These are phyloP conservation scores for Elsinoe perseae DNA, from an alignment of 2,329 filamentous ascomycete species.

Conservation along the genomic window DNA sequence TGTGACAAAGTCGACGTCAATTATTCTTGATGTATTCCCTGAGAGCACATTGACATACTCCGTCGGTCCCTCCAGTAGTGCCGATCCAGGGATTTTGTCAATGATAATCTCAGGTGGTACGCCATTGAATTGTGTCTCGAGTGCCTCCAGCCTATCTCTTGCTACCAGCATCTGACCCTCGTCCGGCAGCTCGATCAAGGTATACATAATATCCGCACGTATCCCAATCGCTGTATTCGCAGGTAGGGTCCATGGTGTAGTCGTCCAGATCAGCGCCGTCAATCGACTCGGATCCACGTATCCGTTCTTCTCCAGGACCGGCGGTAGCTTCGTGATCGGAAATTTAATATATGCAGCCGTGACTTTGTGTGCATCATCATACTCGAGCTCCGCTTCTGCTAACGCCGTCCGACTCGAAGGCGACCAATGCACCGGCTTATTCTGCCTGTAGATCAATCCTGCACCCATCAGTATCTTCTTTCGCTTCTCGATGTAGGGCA, in stretches of 20 bases:
- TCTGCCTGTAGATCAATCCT: conserved; percentile 67
- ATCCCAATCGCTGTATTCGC: conserved; percentile 87
- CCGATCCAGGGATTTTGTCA: conserved; percentile 53
- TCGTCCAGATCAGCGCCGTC: conserved; percentile 93
- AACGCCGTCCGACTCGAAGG: conserved; percentile 70
- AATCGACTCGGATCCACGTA: conserved; percentile 45
- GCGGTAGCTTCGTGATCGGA: conserved; percentile 49
- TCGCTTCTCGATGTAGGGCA: background rate
- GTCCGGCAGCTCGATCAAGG: conserved; percentile 50
- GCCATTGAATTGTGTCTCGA: conserved; percentile 37
- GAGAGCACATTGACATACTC: conserved; percentile 66
- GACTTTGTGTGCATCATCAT: conserved; percentile 66
- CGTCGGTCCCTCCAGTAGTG: conserved; percentile 50
- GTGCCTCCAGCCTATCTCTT: conserved; percentile 57
- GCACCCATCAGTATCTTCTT: conserved; percentile 15
- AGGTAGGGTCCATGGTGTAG: conserved; percentile 93
- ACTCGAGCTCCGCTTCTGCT: conserved; percentile 78
- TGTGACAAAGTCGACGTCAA: conserved; percentile 83
- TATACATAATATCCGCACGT: conserved; percentile 65
- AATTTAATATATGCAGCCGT: conserved; percentile 73
- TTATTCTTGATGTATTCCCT: conserved; percentile 51
- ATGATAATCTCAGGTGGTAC: conserved; percentile 43
- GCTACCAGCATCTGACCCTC: conserved; percentile 61
- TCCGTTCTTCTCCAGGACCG: conserved; percentile 32
- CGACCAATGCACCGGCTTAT: conserved; percentile 83